phyloP scores from a whole-genome alignment of 2,329 filamentous ascomycete genomes.

The Colletotrichum agaves region DNA sequence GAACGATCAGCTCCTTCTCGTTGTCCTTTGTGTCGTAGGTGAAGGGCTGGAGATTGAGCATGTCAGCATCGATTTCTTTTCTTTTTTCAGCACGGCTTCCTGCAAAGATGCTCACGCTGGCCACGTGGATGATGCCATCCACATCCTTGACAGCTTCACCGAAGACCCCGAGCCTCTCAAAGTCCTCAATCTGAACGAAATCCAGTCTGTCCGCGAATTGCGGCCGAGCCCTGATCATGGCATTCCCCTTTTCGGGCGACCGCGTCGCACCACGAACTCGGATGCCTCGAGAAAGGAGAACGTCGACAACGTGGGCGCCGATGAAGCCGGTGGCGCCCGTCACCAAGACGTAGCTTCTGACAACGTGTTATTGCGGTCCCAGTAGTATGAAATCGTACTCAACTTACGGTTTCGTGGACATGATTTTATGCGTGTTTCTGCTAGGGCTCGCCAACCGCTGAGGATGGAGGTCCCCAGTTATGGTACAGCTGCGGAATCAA shows the following conservation, averaged over 20 bases:
- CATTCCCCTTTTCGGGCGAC: slow-evolving; percentile 44
- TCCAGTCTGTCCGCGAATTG: slow-evolving; percentile 50
- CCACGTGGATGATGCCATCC: slow-evolving; percentile 56
- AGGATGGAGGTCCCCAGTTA: too few species aligned
- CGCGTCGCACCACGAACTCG: slow-evolving; percentile 47
- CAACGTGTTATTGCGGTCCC: slow-evolving; percentile 8
- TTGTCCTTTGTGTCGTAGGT: slow-evolving; percentile 56
- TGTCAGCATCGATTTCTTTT: background rate
- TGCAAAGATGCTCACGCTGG: slow-evolving; percentile 48
- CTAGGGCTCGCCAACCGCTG: too few species aligned
- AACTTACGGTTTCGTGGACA: background rate
- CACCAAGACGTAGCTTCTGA: slow-evolving; percentile 28
- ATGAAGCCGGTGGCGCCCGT: slow-evolving; percentile 31
- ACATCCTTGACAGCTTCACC: slow-evolving; percentile 52
- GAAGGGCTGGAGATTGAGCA: slow-evolving; percentile 48
- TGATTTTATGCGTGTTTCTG: too few species aligned
- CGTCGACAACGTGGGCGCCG: slow-evolving; percentile 49
- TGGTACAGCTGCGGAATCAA: too few species aligned
- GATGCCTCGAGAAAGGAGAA: slow-evolving; percentile 44
- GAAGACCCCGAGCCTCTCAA: slow-evolving; percentile 51
- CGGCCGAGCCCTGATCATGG: slow-evolving; percentile 50
- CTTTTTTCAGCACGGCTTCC: too few species aligned
- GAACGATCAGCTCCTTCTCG: slow-evolving; percentile 56
- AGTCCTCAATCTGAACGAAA: slow-evolving; percentile 55
- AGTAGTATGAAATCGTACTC: rapidly evolving